Evolutionary conservation across 2,329 filamentous ascomycete species (phyloP).

Genomic region (Trichoderma breve): DNA sequence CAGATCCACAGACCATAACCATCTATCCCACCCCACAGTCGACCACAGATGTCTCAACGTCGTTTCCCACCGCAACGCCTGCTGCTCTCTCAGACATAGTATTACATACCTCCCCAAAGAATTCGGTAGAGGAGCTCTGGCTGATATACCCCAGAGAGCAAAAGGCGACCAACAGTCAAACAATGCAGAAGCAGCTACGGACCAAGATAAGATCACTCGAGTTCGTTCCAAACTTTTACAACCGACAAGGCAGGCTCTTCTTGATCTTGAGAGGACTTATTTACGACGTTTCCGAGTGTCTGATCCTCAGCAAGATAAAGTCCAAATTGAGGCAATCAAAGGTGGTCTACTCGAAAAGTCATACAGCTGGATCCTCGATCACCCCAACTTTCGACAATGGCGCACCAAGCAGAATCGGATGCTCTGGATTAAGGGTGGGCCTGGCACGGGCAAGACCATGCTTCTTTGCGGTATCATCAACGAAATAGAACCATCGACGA

Average conservation of each 20-base stretch:
- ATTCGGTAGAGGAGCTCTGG: too few species aligned
- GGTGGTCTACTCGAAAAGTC: background rate
- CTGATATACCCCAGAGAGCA: too few species aligned
- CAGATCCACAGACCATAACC: background rate
- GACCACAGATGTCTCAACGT: too few species aligned
- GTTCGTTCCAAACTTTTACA: background rate
- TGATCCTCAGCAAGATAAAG: background rate
- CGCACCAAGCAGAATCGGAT: background rate
- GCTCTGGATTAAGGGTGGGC: background rate
- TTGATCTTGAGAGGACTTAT: too few species aligned
- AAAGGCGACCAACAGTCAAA: too few species aligned
- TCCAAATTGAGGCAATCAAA: background rate
- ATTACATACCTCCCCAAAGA: too few species aligned
- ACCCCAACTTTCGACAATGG: background rate
- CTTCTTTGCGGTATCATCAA: background rate
- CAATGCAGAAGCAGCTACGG: too few species aligned
- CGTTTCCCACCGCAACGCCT: too few species aligned
- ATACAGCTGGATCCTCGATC: background rate
- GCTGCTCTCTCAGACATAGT: too few species aligned
- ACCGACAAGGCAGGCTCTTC: too few species aligned
- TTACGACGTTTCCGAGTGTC: background rate
- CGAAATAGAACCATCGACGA: background rate
- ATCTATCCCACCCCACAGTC: background rate
- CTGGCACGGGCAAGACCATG: background rate
- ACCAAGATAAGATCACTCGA: background rate